Evolutionary conservation across 805 yeast species (phyloP).

Genomic region (Candida palmyrensis): DNA sequence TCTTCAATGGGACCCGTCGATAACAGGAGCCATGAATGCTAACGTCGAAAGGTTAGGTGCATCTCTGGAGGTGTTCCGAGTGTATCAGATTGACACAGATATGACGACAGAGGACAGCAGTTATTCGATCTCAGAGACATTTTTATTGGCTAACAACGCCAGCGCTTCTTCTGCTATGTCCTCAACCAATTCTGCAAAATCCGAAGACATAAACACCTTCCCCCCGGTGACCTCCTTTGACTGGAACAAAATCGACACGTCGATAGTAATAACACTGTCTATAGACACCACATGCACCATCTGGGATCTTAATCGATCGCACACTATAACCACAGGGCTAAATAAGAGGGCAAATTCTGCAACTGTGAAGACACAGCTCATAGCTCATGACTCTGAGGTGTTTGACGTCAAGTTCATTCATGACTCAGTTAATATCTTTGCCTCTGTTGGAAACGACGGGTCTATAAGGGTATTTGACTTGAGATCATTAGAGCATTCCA

Average conservation of each 20-base stretch:
- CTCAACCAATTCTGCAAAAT: slow-evolving; percentile 29
- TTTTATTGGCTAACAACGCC: slow-evolving; percentile 35
- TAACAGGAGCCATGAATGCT: slow-evolving; percentile 19
- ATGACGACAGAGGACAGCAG: slow-evolving; percentile 35
- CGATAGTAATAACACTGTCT: slow-evolving; percentile 72
- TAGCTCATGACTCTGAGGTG: slow-evolving; percentile 95
- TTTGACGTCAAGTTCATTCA: slow-evolving; percentile 84
- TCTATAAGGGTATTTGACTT: slow-evolving; percentile 89
- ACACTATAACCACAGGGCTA: slow-evolving; percentile 7
- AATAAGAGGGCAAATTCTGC: slow-evolving; percentile 37
- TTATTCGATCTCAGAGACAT: slow-evolving; percentile 35
- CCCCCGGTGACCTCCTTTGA: slow-evolving; percentile 95
- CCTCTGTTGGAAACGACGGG: slow-evolving; percentile 94
- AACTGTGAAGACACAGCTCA: slow-evolving; percentile 82
- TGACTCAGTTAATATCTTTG: slow-evolving; percentile 70
- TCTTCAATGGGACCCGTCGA: slow-evolving; percentile 68
- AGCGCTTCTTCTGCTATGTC: slow-evolving; percentile 19
- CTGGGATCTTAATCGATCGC: slow-evolving; percentile 67
- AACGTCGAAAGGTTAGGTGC: slow-evolving; percentile 51
- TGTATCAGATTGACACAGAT: slow-evolving; percentile 52
- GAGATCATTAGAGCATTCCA: slow-evolving; percentile 84
- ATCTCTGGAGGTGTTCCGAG: slow-evolving; percentile 64
- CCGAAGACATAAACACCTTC: slow-evolving; percentile 43
- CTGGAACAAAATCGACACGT: slow-evolving; percentile 76
- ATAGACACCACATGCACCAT: slow-evolving; percentile 96